Base-by-base conservation (phyloP, 2,329 filamentous ascomycete genomes). In the Stagonosporopsis rhizophila region DNA sequence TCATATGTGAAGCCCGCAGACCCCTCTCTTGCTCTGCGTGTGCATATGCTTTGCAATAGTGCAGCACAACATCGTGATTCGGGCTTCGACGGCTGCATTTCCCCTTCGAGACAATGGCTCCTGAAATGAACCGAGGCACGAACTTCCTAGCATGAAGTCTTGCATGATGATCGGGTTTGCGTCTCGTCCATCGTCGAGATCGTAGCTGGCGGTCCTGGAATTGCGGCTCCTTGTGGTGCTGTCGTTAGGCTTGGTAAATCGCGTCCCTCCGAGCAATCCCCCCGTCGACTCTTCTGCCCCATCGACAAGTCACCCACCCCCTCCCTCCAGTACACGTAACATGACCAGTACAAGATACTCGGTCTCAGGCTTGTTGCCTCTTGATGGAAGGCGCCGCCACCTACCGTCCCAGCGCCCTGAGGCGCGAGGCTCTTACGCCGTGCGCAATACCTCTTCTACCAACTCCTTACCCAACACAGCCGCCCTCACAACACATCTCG, bases 371-470 rank as follows among this genome's bases (percentile, higher is more conserved):
- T 14, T 32, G 19, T 20, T 34, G n/a, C 3, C 25, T 17, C 6
- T 17, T 25, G 38, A 48, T 44, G 23, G 38, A 19, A 44, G 17
- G 44, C 12, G 25, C 51, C 20, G 17, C n/a, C 17, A 6, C 20
- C n/a, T 11, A 19, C 6, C 22, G 15, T 38, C 6, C 17, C 15
- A 11, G 15, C 44, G 38, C 22, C 22, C 14, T 44, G 38, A 54
- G 52, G 39, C 44, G 51, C 52, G 34, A 48, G 15, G 17, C 37
- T 38, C 44, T 39, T 48, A 32, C 30, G 30, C 20, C 22, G 12
- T 23, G 39, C 44, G 32, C 44, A 39, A 38, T 12, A 2, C 38
- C 23, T 44, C 44, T 14, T 54, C 30, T 28, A 28, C 11, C 17
- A 14, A 8, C 20, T 20, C 7, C 28, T 30, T 15, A 25, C 6